These are phyloP conservation scores for Colletotrichum paranaense DNA, from an alignment of 2,329 filamentous ascomycete genomes.

Conservation along the genomic window DNA sequence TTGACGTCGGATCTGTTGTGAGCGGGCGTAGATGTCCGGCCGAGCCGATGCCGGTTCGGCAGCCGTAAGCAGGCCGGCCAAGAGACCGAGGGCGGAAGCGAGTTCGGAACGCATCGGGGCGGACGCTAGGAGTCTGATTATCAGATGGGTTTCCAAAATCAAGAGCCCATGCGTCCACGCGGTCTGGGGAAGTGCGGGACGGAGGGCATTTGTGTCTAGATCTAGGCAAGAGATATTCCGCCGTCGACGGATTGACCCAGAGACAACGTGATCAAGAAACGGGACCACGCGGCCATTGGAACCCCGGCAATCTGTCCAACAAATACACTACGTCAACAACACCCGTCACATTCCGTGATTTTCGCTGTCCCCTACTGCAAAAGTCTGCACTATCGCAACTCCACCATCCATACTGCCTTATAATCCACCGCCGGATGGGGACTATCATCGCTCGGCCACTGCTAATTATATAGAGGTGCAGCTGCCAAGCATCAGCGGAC, in stretches of 20 bases:
- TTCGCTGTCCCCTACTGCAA: neutral
- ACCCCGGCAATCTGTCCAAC: neutral
- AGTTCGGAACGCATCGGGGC: constrained; percentile 16
- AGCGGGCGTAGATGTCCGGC: constrained; percentile 16
- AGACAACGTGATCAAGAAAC: neutral
- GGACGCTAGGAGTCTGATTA: neutral
- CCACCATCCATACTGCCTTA: constrained; percentile 4
- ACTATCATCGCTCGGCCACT: constrained; percentile 13
- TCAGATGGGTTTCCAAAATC: neutral
- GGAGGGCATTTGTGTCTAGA: neutral
- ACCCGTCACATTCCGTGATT: constrained; percentile 12
- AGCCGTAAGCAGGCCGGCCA: constrained; percentile 3
- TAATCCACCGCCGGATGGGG: constrained; percentile 8
- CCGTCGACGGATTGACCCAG: neutral
- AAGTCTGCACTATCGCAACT: constrained; percentile 24
- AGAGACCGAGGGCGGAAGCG: constrained; percentile 15
- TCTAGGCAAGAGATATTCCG: neutral
- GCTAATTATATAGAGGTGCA: constrained; percentile 32
- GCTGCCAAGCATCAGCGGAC: constrained; percentile 27
- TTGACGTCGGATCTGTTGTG: constrained; percentile 21
- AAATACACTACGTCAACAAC: neutral
- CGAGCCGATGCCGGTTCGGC: constrained; percentile 3
- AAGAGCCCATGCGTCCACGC: neutral
- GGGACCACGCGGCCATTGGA: neutral
- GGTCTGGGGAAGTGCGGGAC: neutral